Evolutionary conservation across 2,329 filamentous ascomycete species (phyloP).

Genomic region (Alternaria ventricosa): DNA sequence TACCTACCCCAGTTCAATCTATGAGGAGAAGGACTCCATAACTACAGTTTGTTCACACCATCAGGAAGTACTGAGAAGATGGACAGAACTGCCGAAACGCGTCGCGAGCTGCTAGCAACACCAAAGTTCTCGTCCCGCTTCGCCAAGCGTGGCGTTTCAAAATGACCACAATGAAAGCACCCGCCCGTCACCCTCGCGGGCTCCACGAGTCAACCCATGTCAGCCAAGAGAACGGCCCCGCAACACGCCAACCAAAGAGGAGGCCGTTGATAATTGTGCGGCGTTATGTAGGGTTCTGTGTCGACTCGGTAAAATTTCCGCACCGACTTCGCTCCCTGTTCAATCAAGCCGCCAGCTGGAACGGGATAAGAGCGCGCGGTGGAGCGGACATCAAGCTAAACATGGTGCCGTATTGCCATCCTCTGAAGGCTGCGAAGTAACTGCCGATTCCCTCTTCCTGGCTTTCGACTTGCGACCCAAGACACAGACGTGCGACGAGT

Average conservation of each 20-base stretch:
- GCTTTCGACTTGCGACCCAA: conserved; percentile 15
- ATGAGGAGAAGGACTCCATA: background rate
- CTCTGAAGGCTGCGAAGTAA: conserved; percentile 27
- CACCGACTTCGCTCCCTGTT: conserved; percentile 19
- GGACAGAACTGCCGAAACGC: conserved; percentile 18
- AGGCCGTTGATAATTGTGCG: conserved; percentile 24
- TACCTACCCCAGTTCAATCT: background rate
- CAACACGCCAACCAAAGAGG: conserved; percentile 28
- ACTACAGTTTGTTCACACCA: background rate
- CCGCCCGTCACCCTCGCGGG: conserved; percentile 24
- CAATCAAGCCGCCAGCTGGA: conserved; percentile 25
- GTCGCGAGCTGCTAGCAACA: conserved; percentile 7
- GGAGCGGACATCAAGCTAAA: conserved; percentile 23
- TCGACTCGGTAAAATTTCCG: conserved; percentile 36
- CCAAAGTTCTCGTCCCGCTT: conserved; percentile 13
- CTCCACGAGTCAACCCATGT: conserved; percentile 28
- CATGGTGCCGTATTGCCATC: conserved; percentile 19
- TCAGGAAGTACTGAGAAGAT: background rate
- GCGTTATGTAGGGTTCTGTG: conserved; percentile 17
- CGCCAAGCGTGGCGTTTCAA: conserved; percentile 28
- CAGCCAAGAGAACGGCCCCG: conserved; percentile 42
- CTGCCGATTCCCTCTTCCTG: conserved; percentile 36
- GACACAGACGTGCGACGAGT: conserved; percentile 5
- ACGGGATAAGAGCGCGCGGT: conserved; percentile 17
- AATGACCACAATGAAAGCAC: conserved; percentile 21